Base-by-base conservation (phyloP, 2,329 filamentous ascomycete species). In the Samsoniella hepiali region DNA sequence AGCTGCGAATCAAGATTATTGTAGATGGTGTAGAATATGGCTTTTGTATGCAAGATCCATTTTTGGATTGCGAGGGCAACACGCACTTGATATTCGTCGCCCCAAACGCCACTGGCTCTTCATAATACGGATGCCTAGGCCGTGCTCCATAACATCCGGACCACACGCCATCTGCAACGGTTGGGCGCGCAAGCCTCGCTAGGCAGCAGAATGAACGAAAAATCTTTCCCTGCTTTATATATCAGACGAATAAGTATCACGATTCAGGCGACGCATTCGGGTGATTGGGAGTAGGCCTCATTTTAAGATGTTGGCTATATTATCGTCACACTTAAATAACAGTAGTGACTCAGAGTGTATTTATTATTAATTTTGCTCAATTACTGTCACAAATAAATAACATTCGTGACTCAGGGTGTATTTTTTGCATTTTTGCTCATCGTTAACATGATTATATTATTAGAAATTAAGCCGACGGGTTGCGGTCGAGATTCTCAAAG, bases 41-140 rank as follows among this genome's bases (percentile, higher is more conserved):
- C 7, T 40, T 38, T 15, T 38, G 32, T 31, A 29, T 49, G 32
- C 22, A 36, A 50, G 2, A 6, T 13, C 10, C n/a, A 38, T n/a
- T 13, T 38, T 22, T 29, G 7, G 29, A n/a, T 13, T 42, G 36
- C 13, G 58, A 38, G 50, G 58, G 40, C 49, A 31, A 32, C 31
- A n/a, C 58, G 50, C 50, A 47, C 27, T 60, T 61, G 27, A 61
- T 61, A 61, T 61, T 61, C 49, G 58, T 44, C 58, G 32, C 45
- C 29, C 27, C 1, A 9, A 3, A n/a, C 40, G 57, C 57, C 57
- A 42, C 57, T 34, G 36, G 15, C 34, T 7, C 22, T 32, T 38
- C 3, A 29, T 29, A 60, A 62, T 47, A 54, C 40, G 31, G 58
- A 36, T 62, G 58, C 58, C 58, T 62, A 62, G 40, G 8, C 5